Base-by-base conservation (phyloP, 257 asterid genomes). In the Nicotiana attenuata region DNA sequence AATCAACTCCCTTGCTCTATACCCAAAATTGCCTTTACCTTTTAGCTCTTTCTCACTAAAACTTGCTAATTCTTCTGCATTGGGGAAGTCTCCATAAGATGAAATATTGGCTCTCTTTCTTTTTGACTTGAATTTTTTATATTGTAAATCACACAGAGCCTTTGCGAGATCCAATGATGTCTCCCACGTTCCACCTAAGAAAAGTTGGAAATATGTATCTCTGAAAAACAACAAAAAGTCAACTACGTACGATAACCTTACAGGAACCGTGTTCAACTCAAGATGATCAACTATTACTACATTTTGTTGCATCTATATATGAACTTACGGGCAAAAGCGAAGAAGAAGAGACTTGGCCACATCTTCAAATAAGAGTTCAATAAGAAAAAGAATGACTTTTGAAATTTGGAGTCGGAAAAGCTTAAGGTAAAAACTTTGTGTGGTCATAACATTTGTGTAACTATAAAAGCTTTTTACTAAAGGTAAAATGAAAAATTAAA, bases 321-420 rank as follows among this genome's bases (percentile, higher is more conserved):
- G 20, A 14, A 83, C 83, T 28, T 85, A 91, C 92, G 82, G 8
- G 83, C 85, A 85, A 65, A 57, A 64, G 24, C 90, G 84, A 35
- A 91, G 91, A 19, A 91, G 91, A 31, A 91, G 6, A 16, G 90
- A 87, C 84, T 89, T 91, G 80, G 89, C 85, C 26, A 86, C 80
- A 66, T 91, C 93, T 84, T 91, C 96, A 50, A 90, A 90, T 41
- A 90, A 71, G 0, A 35, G 9, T 35, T 35, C 6, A 35, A 35
- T 35, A 31, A 0, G 4, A 35, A 35, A 35, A 35, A 7, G 45
- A 35, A 35, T 5, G 45, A 35, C 2, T 35, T 33, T 33, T 33
- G 5, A 33, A 33, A 33, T 33, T 35, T 35, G 8, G 2, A 35
- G 41, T 35, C 41, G 2, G 41, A 35, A 5, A 35, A 35, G 9